Evolutionary conservation across 495 filamentous ascomycete genomes (phyloP).

Genomic region (Chaetomium fimeti): DNA sequence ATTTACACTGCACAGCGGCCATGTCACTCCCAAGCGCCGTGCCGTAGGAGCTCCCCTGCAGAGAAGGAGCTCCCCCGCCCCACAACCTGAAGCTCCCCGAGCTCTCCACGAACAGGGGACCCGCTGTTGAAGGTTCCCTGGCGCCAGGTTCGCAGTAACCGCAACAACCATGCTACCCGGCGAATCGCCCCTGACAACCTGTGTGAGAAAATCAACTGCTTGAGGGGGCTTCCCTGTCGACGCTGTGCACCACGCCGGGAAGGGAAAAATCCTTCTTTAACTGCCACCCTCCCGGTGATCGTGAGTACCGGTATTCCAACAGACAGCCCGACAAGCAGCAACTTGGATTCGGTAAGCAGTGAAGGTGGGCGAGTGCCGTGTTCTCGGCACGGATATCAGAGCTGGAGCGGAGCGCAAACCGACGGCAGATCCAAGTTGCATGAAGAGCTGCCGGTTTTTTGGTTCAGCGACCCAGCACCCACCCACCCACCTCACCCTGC

Average conservation of each 20-base stretch:
- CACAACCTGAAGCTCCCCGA: slow-evolving; percentile 26
- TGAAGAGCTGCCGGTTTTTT: neutral
- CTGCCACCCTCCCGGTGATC: slow-evolving; percentile 22
- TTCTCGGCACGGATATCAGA: slow-evolving; percentile 4
- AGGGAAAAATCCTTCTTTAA: slow-evolving; percentile 40
- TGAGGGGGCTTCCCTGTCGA: slow-evolving; percentile 38
- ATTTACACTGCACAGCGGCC: neutral
- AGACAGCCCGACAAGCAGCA: slow-evolving; percentile 27
- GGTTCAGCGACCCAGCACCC: neutral
- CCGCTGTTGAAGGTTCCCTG: slow-evolving; percentile 19
- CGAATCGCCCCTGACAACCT: slow-evolving; percentile 42
- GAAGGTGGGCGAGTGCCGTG: neutral
- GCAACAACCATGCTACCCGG: slow-evolving; percentile 23
- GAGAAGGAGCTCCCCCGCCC: slow-evolving; percentile 29
- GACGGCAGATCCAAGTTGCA: slow-evolving; percentile 1
- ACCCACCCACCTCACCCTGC: neutral
- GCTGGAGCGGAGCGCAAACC: neutral
- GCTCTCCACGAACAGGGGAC: slow-evolving; percentile 24
- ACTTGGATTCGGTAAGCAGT: slow-evolving; percentile 28
- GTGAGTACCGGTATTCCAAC: slow-evolving; percentile 16
- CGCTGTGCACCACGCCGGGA: slow-evolving; percentile 25
- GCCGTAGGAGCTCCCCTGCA: slow-evolving; percentile 17
- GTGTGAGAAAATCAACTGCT: slow-evolving; percentile 33
- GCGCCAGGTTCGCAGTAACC: slow-evolving; percentile 21
- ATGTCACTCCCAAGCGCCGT: slow-evolving; percentile 21